Conservation (phyloP, 768 basidiomycete genomes). For the Pulveroboletus sp. region DNA sequence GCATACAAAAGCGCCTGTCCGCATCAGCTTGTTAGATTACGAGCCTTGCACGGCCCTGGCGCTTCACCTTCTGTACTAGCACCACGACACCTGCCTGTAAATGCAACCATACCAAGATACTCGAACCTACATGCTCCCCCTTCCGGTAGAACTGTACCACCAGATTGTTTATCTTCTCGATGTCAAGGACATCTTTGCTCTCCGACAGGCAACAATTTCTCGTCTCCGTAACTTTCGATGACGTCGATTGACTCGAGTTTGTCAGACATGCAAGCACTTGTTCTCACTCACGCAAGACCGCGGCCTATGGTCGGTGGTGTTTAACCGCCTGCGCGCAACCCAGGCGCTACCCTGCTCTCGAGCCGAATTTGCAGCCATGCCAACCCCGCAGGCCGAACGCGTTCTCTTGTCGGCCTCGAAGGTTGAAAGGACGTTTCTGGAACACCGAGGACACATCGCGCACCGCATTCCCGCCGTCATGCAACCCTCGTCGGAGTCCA, state of each 20-base stretch:
- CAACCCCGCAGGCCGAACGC: slow-evolving; percentile 11
- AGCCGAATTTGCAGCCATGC: slow-evolving; percentile 11
- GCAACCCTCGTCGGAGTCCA: not conserved
- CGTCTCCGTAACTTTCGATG: not conserved
- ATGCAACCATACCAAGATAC: not conserved
- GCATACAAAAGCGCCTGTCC: no score
- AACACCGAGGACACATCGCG: slow-evolving; percentile 3
- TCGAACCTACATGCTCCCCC: not conserved
- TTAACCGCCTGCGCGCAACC: slow-evolving; percentile 4
- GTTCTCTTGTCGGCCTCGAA: slow-evolving; percentile 9
- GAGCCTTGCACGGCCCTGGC: no score
- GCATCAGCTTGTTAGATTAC: no score
- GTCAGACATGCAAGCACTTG: slow-evolving; percentile 25
- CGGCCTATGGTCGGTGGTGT: slow-evolving; percentile 19
- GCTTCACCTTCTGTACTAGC: no score
- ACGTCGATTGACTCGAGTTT: not conserved
- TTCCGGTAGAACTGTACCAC: slow-evolving; percentile 20
- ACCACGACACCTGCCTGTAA: not conserved
- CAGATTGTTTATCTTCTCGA: slow-evolving; percentile 14
- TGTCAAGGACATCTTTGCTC: slow-evolving; percentile 14
- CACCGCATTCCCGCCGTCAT: not conserved
- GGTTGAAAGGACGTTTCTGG: slow-evolving; percentile 17
- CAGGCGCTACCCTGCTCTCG: slow-evolving; percentile 16
- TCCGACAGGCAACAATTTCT: slow-evolving; percentile 10
- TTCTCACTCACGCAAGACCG: slow-evolving; percentile 13